Percentiles rank a stretch among this genome's conserved stretches.
Conservation (phyloP, 768 basidiomycete genomes). For the Thelephora ganbajun region DNA sequence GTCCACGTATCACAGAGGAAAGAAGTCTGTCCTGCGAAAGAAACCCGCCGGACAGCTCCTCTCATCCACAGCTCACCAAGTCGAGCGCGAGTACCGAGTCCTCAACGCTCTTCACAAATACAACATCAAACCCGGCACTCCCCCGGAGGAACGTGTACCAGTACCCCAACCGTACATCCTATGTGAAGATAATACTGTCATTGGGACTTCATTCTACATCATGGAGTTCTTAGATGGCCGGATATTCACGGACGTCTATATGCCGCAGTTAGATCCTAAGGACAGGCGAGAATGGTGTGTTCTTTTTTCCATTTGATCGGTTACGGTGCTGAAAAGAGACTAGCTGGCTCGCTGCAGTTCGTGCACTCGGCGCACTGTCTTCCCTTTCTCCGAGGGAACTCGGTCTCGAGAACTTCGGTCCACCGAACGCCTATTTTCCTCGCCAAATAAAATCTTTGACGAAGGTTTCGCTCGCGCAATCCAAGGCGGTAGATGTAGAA, state of each 20-base stretch:
- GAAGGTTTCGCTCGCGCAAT: conserved; percentile 69
- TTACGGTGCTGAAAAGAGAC: neutral
- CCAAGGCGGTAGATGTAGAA: conserved; percentile 51
- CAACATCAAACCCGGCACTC: conserved; percentile 42
- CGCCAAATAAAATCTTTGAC: conserved; percentile 87
- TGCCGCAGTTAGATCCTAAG: conserved; percentile 50
- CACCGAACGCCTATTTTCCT: conserved; percentile 74
- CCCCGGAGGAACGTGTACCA: conserved; percentile 46
- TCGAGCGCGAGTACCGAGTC: conserved; percentile 86
- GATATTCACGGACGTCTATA: conserved; percentile 77
- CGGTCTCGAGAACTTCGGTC: conserved; percentile 60
- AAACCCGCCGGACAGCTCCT: conserved; percentile 83
- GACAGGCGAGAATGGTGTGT: conserved; percentile 63
- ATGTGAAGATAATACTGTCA: conserved; percentile 62
- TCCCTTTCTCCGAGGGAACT: conserved; percentile 48
- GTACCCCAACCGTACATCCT: conserved; percentile 75
- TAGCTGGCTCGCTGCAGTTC: conserved; percentile 72
- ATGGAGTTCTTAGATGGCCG: conserved; percentile 95
- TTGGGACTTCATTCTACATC: conserved; percentile 88
- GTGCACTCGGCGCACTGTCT: conserved; percentile 53
- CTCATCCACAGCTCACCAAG: conserved; percentile 85
- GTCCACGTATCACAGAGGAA: conserved; percentile 2
- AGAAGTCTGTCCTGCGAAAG: conserved; percentile 70
- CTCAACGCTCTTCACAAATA: conserved; percentile 63
- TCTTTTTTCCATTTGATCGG: neutral